Evolutionary conservation across 2,329 filamentous ascomycete genomes (phyloP), one percentile per base, ranked within the genome.

Genomic region (Venturia aucupariae): DNA sequence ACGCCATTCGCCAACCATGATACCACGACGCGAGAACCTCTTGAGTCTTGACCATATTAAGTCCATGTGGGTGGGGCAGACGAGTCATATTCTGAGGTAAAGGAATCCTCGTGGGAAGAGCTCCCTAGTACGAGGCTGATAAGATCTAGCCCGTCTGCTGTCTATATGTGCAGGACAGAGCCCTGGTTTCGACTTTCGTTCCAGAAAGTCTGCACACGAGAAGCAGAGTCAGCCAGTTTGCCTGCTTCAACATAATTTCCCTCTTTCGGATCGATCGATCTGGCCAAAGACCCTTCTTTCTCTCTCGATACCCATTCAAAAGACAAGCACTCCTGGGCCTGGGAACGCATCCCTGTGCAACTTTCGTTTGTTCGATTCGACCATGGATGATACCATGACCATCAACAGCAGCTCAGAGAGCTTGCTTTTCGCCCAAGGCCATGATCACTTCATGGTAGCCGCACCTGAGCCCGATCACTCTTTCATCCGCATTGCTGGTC

Each of bases 391-490:
- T 11, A 57, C 51, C 5, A 57, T 35, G 1, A 57, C 6, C 51
- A 35, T 57, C 51, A 57, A 57, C 51, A 57, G 51, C 51, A 57
- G 51, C 51, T 57, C 27, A 35, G 51, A 57, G 51, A 57, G 51
- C 51, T n/a, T 57, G 51, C 51, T 57, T 17, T 57, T 57, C 27
- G 11, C 30, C 7, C 51, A 35, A n/a, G 15, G 30, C 7, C 30
- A 35, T 2, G 30, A 4, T 4, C 27, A 27, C n/a, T 7, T 57
- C 27, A 35, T 57, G 51, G 30, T 35, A 4, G 6, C 30, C 24
- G 30, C 27, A 7, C 27, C 51, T 35, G 51, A 57, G 51, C 51
- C 51, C 30, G 51, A 57, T 57, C 51, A 35, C 30, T 57, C 51
- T 35, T 57, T 57, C 10, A 57, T 35, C 10, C 51, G 51, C 51